These are phyloP conservation scores for Aegilops umbellulata DNA, from an alignment of 176 grass and related monocot species.

Conservation along the genomic window DNA sequence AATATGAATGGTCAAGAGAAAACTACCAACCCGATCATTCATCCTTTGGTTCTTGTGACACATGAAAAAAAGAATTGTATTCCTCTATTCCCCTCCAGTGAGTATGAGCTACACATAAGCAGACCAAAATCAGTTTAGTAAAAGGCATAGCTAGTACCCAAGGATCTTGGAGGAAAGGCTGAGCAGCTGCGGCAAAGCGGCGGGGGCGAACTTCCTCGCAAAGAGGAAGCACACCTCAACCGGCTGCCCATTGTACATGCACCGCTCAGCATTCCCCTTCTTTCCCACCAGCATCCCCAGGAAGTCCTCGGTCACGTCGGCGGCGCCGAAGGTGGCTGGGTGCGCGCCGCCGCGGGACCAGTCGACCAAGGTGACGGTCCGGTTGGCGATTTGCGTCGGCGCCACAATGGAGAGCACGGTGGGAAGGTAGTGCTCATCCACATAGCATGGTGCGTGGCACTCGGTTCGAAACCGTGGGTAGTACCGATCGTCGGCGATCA, in stretches of 20 bases:
- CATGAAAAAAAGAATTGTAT: neutral
- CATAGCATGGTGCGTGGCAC: conserved; percentile 52
- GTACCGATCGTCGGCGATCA: conserved; percentile 46
- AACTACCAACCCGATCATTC: too few species aligned
- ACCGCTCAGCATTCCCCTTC: neutral
- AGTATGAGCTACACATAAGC: neutral
- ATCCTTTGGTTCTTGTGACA: neutral
- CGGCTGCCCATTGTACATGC: conserved; percentile 44
- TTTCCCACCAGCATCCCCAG: neutral
- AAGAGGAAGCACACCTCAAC: conserved; percentile 54
- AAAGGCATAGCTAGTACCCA: conserved; percentile 5
- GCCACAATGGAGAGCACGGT: conserved; percentile 44
- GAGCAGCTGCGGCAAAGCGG: conserved; percentile 39
- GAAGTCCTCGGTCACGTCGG: conserved; percentile 38
- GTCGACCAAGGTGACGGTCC: conserved; percentile 61
- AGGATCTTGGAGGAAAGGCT: conserved; percentile 33
- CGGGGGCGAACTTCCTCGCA: conserved; percentile 61
- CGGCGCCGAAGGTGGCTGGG: conserved; percentile 57
- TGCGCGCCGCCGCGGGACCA: conserved; percentile 74
- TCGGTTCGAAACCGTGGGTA: conserved; percentile 49
- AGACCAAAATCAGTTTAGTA: neutral
- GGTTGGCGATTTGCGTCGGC: conserved; percentile 21
- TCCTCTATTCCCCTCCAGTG: neutral
- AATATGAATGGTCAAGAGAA: neutral
- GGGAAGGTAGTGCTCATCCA: conserved; percentile 78